Evolutionary conservation across 257 asterid species (phyloP).

Genomic region (Paulownia fortunei): DNA sequence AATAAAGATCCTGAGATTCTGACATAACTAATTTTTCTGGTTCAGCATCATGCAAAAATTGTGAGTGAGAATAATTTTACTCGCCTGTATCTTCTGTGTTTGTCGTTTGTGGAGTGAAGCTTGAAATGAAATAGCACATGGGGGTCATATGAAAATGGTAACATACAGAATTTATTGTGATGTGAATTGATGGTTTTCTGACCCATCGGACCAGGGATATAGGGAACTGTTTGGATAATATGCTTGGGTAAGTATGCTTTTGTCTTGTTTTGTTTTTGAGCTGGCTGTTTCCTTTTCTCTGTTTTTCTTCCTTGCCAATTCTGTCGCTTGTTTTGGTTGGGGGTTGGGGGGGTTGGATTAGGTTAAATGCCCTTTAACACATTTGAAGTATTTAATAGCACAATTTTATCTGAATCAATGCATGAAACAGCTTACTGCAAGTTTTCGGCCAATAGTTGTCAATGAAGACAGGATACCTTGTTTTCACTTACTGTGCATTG

Average conservation of each 20-base stretch:
- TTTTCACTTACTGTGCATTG: neutral
- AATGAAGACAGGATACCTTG: neutral
- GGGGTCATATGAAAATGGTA: neutral
- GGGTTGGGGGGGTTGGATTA: too few species aligned
- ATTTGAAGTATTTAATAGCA: neutral
- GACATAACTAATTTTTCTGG: neutral
- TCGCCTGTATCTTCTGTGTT: neutral
- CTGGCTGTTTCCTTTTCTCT: neutral
- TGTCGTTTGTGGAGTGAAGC: neutral
- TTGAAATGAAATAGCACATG: neutral
- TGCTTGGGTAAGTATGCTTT: too few species aligned
- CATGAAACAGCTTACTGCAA: neutral
- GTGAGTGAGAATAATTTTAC: neutral
- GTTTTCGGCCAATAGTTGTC: neutral
- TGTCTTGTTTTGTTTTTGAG: too few species aligned
- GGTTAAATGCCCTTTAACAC: too few species aligned
- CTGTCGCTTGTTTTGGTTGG: too few species aligned
- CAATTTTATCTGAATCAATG: neutral
- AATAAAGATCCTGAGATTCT: neutral
- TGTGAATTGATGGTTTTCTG: neutral
- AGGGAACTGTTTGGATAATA: neutral
- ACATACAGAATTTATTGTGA: neutral
- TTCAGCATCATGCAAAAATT: neutral
- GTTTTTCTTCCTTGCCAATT: neutral
- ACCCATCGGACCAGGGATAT: neutral